These are phyloP conservation scores for Perkinsus olseni DNA, from an alignment of 169 alveolate species.

Conservation along the genomic window DNA sequence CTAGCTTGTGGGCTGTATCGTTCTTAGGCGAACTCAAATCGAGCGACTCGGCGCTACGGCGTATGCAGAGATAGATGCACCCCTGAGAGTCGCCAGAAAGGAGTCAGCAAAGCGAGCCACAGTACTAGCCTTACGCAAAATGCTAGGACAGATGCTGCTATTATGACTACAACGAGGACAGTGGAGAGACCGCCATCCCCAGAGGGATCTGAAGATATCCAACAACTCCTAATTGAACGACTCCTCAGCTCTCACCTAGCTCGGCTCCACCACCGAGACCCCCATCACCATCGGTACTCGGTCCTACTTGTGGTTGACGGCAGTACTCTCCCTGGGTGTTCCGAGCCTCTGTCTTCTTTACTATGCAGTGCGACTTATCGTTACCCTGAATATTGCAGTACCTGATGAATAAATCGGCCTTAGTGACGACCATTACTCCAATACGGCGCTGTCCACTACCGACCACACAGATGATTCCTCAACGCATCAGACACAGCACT, in stretches of 20 bases:
- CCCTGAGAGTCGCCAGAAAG: not conserved
- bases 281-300: not conserved
- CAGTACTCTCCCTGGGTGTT: not conserved
- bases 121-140: not conserved
- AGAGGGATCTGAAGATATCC: not conserved
- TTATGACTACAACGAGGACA: not conserved
- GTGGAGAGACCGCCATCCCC: not conserved
- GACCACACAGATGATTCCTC: no score
- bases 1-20: not conserved
- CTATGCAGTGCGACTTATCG: not conserved
- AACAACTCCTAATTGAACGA: not conserved
- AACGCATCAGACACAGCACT: not conserved
- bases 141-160: not conserved
- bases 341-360: not conserved
- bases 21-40: not conserved
- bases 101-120: not conserved
- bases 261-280: not conserved
- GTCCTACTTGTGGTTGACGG: not conserved
- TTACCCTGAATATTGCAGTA: not conserved
- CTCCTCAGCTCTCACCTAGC: not conserved
- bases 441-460: no score
- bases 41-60: not conserved
- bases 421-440: no score
- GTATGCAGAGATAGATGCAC: not conserved
- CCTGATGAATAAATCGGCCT: not conserved